Conservation (phyloP, 176 grass and related monocot genomes). For the Urochloa ruziziensis region DNA sequence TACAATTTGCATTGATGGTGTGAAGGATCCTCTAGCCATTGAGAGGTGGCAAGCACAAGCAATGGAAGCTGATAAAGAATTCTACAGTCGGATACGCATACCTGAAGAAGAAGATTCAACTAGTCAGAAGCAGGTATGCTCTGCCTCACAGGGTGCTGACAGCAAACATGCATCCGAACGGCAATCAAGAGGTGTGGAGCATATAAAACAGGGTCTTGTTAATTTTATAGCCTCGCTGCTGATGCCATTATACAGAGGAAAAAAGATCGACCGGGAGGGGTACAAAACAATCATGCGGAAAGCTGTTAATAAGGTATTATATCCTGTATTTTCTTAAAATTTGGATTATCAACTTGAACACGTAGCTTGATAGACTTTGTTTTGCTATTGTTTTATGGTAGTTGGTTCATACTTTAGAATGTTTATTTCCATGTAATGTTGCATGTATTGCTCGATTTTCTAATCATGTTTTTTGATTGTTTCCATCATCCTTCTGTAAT, state of each 20-base stretch:
- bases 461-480: conserved; percentile 25
- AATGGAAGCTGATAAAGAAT: conserved; percentile 89
- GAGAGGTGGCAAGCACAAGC: conserved; percentile 97
- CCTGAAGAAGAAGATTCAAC: conserved; percentile 73
- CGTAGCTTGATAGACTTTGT: background rate
- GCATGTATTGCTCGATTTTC: conserved; percentile 14
- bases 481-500: conserved; percentile 15
- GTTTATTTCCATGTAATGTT: conserved; percentile 3
- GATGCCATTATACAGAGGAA: conserved; percentile 91
- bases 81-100: conserved; percentile 74
- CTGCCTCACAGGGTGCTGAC: conserved; percentile 63
- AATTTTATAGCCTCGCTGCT: conserved; percentile 76
- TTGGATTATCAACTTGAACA: conserved; percentile 20
- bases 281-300: conserved; percentile 97
- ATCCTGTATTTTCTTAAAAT: conserved; percentile 10
- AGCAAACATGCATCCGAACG: conserved; percentile 71
- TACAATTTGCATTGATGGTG: conserved; percentile 69
- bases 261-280: conserved; percentile 67
- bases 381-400: conserved; percentile 18
- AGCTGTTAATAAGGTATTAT: conserved; percentile 87
- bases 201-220: conserved; percentile 89
- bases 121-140: conserved; percentile 61
- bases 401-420: conserved; percentile 20
- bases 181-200: conserved; percentile 59
- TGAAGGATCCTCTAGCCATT: conserved; percentile 88